Evolutionary conservation across 2,329 filamentous ascomycete genomes (phyloP).

Genomic region (Alternaria sp.): DNA sequence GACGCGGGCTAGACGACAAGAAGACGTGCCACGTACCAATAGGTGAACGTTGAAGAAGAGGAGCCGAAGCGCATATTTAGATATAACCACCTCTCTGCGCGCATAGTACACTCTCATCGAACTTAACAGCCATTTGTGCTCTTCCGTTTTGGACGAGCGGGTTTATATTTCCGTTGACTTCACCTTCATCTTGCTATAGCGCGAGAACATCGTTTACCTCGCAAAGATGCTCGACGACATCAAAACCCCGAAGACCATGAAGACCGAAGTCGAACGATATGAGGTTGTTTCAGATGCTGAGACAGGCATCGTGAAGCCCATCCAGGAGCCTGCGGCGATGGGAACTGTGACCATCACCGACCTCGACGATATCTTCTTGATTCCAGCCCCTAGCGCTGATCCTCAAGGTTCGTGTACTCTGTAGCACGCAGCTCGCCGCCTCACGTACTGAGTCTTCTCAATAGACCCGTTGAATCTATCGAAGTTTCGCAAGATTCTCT

Average conservation of each 20-base stretch:
- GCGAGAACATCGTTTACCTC: not conserved
- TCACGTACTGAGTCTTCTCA: not conserved
- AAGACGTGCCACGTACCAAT: not conserved
- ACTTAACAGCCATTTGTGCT: not conserved
- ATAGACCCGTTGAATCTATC: constrained; percentile 42
- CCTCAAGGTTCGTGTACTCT: constrained; percentile 26
- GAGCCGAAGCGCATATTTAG: not conserved
- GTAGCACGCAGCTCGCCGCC: not conserved
- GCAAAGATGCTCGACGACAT: not conserved
- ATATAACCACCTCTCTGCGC: not conserved
- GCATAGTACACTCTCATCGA: not conserved
- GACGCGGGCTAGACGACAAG: not conserved
- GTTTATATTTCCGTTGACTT: not conserved
- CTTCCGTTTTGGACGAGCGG: not conserved
- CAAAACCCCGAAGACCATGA: not conserved
- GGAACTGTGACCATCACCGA: constrained; percentile 42
- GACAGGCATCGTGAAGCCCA: not conserved
- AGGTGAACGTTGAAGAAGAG: not conserved
- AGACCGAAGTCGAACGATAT: not conserved
- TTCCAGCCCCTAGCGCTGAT: constrained; percentile 39
- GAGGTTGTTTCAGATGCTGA: not conserved
- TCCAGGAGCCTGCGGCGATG: constrained; percentile 20
- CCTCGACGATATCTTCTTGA: constrained; percentile 28
- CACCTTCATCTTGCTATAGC: not conserved
- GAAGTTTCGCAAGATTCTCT: constrained; percentile 35